These are phyloP conservation scores for Daldinia sp. DNA, from an alignment of 2,329 filamentous ascomycete species.

Conservation along the genomic window DNA sequence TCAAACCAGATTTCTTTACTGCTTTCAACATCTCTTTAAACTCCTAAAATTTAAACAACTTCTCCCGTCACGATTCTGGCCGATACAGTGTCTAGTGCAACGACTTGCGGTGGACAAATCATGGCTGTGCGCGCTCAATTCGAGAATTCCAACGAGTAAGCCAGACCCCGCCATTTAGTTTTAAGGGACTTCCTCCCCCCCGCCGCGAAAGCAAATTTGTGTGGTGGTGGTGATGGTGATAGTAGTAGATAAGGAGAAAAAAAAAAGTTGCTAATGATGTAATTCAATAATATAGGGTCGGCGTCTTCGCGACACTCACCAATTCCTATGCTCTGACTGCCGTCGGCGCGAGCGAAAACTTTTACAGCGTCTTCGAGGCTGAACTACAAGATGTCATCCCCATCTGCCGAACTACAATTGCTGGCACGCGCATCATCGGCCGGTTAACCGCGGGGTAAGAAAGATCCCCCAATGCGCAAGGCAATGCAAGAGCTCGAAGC, in stretches of 20 bases:
- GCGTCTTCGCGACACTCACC: conserved; percentile 95
- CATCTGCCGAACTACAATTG: conserved; percentile 96
- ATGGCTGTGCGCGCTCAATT: conserved; percentile 82
- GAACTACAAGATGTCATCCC: conserved; percentile 98
- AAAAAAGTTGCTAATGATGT: conserved; percentile 31
- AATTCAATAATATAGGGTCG: conserved; percentile 73
- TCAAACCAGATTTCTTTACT: background rate
- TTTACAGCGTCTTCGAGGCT: conserved; percentile 98
- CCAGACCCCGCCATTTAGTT: conserved; percentile 44
- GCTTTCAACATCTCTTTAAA: background rate
- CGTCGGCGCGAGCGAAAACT: conserved; percentile 96
- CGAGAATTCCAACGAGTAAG: conserved; percentile 89
- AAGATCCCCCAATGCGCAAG: background rate
- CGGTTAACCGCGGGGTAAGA: conserved; percentile 89
- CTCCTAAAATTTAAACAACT: background rate
- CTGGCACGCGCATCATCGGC: conserved; percentile 94
- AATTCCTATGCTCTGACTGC: conserved; percentile 97
- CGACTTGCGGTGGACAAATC: conserved; percentile 46
- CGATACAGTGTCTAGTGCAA: conserved; percentile 38
- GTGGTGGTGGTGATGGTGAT: background rate
- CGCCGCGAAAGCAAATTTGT: conserved; percentile 33
- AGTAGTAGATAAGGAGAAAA: background rate
- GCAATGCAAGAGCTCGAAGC: background rate
- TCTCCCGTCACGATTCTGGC: conserved; percentile 38
- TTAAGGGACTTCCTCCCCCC: conserved; percentile 19